These are phyloP conservation scores for Solanum hybrid DNA, from an alignment of 305 asterid genomes.

Conservation along the genomic window DNA sequence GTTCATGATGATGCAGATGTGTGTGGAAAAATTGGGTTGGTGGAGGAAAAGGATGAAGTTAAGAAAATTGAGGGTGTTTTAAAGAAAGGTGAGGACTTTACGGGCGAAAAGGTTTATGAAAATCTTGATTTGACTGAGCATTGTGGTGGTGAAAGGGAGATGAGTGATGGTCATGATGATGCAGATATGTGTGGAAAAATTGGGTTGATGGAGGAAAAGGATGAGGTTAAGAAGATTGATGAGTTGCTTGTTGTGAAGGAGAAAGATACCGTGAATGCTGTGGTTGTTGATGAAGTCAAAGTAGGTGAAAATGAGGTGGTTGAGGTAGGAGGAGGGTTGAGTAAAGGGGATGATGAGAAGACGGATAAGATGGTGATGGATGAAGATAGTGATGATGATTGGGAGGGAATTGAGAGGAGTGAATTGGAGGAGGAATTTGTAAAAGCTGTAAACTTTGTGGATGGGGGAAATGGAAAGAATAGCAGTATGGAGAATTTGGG, in stretches of 20 bases:
- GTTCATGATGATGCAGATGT: background rate
- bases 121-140: conserved; percentile 10
- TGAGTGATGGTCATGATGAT: conserved; percentile 3
- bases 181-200: background rate
- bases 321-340: conserved; percentile 5
- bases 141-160: conserved; percentile 10
- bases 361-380: conserved; percentile 10
- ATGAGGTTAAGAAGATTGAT: conserved; percentile 8
- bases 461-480: conserved; percentile 37
- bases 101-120: conserved; percentile 7
- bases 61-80: background rate
- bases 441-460: conserved; percentile 63
- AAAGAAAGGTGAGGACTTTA: conserved; percentile 17
- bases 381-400: conserved; percentile 50
- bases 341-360: conserved; percentile 12
- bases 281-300: background rate
- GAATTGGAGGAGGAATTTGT: conserved; percentile 72
- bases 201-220: conserved; percentile 1
- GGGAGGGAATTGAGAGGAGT: conserved; percentile 94
- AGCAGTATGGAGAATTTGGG: conserved; percentile 21
- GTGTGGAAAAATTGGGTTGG: background rate
- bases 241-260: conserved; percentile 13
- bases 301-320: background rate
- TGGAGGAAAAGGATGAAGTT: conserved; percentile 8
- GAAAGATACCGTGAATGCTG: background rate